phyloP scores from a whole-genome alignment of 2,329 filamentous ascomycete species.

The Septoria petroselini region DNA sequence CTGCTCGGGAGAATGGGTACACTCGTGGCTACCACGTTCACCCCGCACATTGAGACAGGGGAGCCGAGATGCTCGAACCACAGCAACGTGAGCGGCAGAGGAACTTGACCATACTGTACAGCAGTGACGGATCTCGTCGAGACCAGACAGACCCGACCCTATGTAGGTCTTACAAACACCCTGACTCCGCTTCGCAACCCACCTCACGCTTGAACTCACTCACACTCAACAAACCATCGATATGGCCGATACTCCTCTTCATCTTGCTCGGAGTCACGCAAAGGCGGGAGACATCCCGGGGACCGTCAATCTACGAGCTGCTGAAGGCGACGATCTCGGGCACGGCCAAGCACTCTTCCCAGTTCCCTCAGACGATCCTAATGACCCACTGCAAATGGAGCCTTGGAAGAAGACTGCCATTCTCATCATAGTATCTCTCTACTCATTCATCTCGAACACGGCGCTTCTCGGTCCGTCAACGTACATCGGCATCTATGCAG shows the following conservation, averaged over 20 bases:
- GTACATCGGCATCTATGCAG: slow-evolving; percentile 55
- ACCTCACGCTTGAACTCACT: too few species aligned
- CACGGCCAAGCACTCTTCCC: slow-evolving; percentile 61
- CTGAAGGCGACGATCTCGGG: slow-evolving; percentile 58
- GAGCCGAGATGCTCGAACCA: too few species aligned
- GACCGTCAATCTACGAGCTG: slow-evolving; percentile 53
- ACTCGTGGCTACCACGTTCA: too few species aligned
- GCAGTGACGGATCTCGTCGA: too few species aligned
- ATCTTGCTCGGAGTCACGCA: slow-evolving; percentile 46
- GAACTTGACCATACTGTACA: too few species aligned
- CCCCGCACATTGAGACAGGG: too few species aligned
- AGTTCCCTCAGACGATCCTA: slow-evolving; percentile 59
- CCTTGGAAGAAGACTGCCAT: slow-evolving; percentile 57
- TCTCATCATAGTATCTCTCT: slow-evolving; percentile 52
- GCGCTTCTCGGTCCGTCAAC: slow-evolving; percentile 55
- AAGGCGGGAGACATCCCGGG: slow-evolving; percentile 57
- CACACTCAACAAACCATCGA: neutral
- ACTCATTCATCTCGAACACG: slow-evolving; percentile 59
- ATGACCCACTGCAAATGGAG: slow-evolving; percentile 57
- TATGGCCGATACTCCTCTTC: neutral
- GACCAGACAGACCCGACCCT: too few species aligned
- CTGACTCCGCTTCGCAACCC: too few species aligned
- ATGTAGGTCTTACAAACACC: too few species aligned
- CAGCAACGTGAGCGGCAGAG: too few species aligned
- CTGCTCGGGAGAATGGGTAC: too few species aligned